Base-by-base conservation (phyloP, 2,329 filamentous ascomycete species). In the Epichloe uncinata region DNA sequence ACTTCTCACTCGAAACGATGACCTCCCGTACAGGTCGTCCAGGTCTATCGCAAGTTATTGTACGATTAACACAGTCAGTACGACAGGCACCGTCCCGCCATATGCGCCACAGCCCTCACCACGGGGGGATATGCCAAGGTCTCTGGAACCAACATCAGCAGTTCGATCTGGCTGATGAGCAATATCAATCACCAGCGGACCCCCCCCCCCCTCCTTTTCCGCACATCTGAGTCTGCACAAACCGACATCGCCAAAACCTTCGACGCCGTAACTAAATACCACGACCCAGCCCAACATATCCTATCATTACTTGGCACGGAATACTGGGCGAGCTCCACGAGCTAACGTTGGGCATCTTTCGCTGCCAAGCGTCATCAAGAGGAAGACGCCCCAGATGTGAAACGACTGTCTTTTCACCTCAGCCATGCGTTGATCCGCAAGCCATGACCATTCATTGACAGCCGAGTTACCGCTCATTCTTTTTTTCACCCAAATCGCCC, bases 361-460 rank as follows among this genome's bases (percentile, higher is more conserved):
- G 46, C 36, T 44, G 44, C 34, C 41, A 15, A 45, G 45, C 40
- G 45, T 51, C 49, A 33, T 41, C 43, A 43, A 38, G 33, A 42
- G 45, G 42, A 42, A 49, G 46, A 52, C 49, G 58, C 58, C 62
- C 62, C 66, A 68, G 59, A 73, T 73, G 70, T 65, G 58, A 60
- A 54, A 64, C 61, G 61, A 57, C 55, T 58, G 45, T 42, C 54
- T 53, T 55, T 52, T 58, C 56, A 64, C 64, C 61, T 56, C 49
- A 40, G 69, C 68, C 65, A 63, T 67, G 66, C 65, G 66, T 60
- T 69, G 61, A 68, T 60, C 61, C 63, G 64, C 66, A 64, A 67
- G 68, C 66, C 66, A 69, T 71, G 67, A 71, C 64, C 61, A 63
- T 62, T 53, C 56, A 49, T 51, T 52, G 54, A 53, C 50, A 54